Conservation (phyloP, 352 stramenopile genomes). For the Globisporangium cystogenes region DNA sequence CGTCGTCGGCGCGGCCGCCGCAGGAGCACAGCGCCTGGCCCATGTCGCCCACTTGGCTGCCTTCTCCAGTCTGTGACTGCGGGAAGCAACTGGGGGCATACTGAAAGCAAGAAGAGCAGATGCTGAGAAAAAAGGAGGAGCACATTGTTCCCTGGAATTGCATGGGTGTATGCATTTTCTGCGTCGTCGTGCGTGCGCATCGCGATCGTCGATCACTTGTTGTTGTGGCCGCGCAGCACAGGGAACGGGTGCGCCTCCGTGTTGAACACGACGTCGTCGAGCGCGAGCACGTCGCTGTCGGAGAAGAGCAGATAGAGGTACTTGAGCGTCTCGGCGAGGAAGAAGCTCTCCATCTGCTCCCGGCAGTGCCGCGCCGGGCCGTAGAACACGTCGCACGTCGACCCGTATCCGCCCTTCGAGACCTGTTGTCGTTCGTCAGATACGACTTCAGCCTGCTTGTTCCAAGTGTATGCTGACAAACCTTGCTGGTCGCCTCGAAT, state of each 20-base stretch:
- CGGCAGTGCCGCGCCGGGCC: slow-evolving; percentile 14
- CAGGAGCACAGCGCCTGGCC: slow-evolving; percentile 49
- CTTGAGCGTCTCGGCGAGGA: slow-evolving; percentile 91
- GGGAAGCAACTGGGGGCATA: not conserved
- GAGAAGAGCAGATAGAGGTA: slow-evolving; percentile 90
- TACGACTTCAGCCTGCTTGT: too few relatives aligned
- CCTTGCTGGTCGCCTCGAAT: slow-evolving; percentile 63
- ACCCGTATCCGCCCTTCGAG: slow-evolving; percentile 51
- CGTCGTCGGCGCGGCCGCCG: slow-evolving; percentile 32
- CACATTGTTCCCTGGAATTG: too few relatives aligned
- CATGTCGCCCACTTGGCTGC: slow-evolving; percentile 19
- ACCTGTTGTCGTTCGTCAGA: too few relatives aligned
- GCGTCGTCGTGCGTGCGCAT: too few relatives aligned
- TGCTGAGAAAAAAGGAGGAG: not conserved
- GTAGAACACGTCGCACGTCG: slow-evolving; percentile 45
- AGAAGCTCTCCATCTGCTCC: slow-evolving; percentile 80
- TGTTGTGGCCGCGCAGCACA: slow-evolving; percentile 11
- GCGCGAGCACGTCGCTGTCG: slow-evolving; percentile 52
- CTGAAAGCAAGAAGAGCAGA: not conserved
- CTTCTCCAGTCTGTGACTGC: not conserved
- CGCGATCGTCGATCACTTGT: too few relatives aligned
- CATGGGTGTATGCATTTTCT: too few relatives aligned
- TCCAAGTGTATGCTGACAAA: slow-evolving; percentile 28
- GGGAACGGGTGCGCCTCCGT: slow-evolving; percentile 82
- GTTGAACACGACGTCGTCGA: slow-evolving; percentile 84